Conservation (phyloP, 2,329 filamentous ascomycete species). For the Sphaerulina vaccinii region DNA sequence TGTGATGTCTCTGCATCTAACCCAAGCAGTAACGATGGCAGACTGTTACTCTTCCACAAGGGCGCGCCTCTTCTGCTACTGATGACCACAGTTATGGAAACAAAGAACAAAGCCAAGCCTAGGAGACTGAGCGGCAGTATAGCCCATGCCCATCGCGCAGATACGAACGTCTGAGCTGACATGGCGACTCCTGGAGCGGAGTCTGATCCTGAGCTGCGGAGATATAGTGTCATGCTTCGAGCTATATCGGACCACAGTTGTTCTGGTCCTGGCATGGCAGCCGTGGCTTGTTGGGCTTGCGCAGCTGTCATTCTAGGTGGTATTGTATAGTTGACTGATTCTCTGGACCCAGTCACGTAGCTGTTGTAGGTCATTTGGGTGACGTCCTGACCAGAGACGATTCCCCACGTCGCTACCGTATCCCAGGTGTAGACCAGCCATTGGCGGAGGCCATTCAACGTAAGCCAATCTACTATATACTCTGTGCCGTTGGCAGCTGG, state of each 20-base stretch:
- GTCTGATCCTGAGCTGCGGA: neutral
- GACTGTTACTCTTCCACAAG: neutral
- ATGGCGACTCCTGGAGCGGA: neutral
- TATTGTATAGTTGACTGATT: too few species aligned
- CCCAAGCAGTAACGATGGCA: neutral
- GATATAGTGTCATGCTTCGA: neutral
- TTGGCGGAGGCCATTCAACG: neutral
- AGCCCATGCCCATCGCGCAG: neutral
- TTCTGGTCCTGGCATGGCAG: neutral
- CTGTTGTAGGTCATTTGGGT: neutral
- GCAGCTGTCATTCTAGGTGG: neutral
- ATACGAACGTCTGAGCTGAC: neutral
- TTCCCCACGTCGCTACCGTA: too few species aligned
- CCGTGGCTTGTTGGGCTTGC: neutral
- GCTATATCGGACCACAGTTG: neutral
- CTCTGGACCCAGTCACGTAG: neutral
- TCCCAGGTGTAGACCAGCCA: neutral
- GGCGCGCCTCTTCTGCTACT: neutral
- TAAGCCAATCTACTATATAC: neutral
- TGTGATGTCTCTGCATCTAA: neutral
- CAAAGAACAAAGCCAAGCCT: neutral
- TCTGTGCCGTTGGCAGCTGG: neutral
- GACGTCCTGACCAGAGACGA: neutral
- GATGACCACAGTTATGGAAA: neutral
- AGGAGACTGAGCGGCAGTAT: neutral